These are phyloP conservation scores for Myxozyma vanderwaltii DNA, from an alignment of 805 yeast species.

Conservation along the genomic window DNA sequence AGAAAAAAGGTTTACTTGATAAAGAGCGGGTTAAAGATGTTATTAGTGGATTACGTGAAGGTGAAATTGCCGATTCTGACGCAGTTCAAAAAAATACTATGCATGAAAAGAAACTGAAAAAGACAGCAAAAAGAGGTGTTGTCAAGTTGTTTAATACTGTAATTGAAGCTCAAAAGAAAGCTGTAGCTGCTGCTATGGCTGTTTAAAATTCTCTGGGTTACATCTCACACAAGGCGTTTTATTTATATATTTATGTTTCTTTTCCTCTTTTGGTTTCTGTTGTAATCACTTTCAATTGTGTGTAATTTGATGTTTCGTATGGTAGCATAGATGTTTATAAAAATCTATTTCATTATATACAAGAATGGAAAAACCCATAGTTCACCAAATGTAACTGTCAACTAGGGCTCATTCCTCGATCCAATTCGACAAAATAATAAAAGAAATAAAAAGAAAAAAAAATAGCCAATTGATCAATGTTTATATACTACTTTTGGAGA, in stretches of 20 bases:
- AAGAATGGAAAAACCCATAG: background rate
- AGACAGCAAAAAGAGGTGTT: slow-evolving; percentile 81
- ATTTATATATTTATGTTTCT: too few species aligned
- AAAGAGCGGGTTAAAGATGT: slow-evolving; percentile 68
- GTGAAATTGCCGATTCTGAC: slow-evolving; percentile 52
- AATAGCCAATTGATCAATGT: too few species aligned
- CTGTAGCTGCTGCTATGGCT: slow-evolving; percentile 14
- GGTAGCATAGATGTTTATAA: background rate
- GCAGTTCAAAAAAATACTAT: slow-evolving; percentile 63
- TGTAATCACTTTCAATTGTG: too few species aligned
- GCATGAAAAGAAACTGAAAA: slow-evolving; percentile 67
- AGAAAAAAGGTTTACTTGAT: slow-evolving; percentile 68
- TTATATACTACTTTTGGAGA: too few species aligned
- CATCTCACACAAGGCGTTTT: too few species aligned
- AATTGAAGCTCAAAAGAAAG: slow-evolving; percentile 62
- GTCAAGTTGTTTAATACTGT: slow-evolving; percentile 83
- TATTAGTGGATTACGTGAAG: slow-evolving; percentile 41
- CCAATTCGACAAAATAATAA: too few species aligned
- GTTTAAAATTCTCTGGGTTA: too few species aligned
- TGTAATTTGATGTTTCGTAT: too few species aligned
- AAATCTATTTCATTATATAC: background rate
- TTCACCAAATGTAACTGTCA: too few species aligned
- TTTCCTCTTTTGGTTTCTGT: too few species aligned
- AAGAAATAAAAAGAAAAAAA: too few species aligned
- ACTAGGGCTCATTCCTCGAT: too few species aligned